Base-by-base conservation (phyloP, 1,284 basidiomycete genomes). In the Irpex sp. region DNA sequence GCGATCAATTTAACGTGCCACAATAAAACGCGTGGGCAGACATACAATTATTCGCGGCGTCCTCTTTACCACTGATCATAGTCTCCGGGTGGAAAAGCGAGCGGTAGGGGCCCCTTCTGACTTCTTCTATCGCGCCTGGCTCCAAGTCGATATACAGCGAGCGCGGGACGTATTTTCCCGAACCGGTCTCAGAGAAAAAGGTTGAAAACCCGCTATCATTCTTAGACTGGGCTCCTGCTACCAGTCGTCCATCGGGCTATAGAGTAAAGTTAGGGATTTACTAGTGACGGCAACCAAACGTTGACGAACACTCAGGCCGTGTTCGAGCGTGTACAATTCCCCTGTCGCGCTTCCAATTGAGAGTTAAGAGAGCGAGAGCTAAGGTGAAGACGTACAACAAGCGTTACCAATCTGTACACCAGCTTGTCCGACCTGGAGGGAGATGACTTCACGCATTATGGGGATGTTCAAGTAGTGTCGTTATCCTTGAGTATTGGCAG, bases 61-160 rank as follows among this genome's bases (percentile, higher is more conserved):
- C 97, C 84, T 99, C 97, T 85, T 99, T 99, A 71, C 97, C 97
- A 64, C 92, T 95, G 78, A 99, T 93, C 85, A 99, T 90, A 67
- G 96, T 97, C 85, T 99, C 97, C 9, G 97, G 97, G 82, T 99
- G 97, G 86, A 99, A 99, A 59, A 99, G 88, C 67, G 88, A 89
- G 74, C 94, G 88, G 83, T 98, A 99, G 64, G 90, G 88, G 69
- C 97, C 97, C 62, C 89, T 93, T 79, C 94, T 93, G 75, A 99
- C 96, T 74, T 97, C 96, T 74, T 98, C 97, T 75, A 98, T 91
- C 68, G 90, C 97, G 75, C 96, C 94, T 63, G 96, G 96, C 80
- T 98, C 96, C 67, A 98, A 85, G 80, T 98, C 96, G 72, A 96
- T 90, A 82, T 99, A 99, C 73, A 99, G 88, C 63, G 96, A 97